Evolutionary conservation across 495 filamentous ascomycete genomes (phyloP), one percentile per base, ranked within the genome.

Genomic region (Talaromyces borbonicus): DNA sequence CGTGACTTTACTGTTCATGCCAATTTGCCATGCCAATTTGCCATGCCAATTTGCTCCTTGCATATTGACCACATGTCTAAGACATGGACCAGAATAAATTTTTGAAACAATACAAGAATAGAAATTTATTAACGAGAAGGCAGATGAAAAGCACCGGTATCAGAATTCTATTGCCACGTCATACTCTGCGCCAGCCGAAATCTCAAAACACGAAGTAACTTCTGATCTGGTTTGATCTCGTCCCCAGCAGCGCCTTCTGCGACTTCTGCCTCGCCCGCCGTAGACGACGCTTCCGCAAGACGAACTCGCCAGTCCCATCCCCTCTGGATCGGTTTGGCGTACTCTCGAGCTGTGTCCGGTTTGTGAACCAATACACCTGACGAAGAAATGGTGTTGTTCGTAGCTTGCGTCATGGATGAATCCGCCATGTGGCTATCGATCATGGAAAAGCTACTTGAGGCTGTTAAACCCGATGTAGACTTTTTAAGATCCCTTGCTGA

Each of bases 291-390:
- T 35, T 74, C 75, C 9, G 66, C 56, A 42, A 90, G 59, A 8
- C 75, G 77, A 5, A 64, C 68, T 50, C 89, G 66, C 89, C 89
- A 96, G 64, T 96, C 89, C 89, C 89, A 95, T 0, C 82, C 83
- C 42, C 85, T 68, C 59, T 75, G 72, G 12, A 56, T 49, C 11
- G 43, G 29, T 8, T 25, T 32, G 14, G 43, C 43, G 22, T 33
- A 46, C 46, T 64, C 61, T 14, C 49, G 48, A 16, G 39, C 44
- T 23, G 65, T 61, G 9, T 66, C 68, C 1, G 57, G 52, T 18
- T 56, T 56, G 14, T 65, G 63, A 3, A 81, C 68, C 16, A 83
- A 56, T 22, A 82, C 75, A 0, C 71, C 72, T 22, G 73, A 38
- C 11, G 77, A 81, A 3, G 44, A 8, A 18, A 19, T 26, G 11